A percentile compares a stretch with the other conserved stretches of the same genome.
Evolutionary conservation across 1,284 basidiomycete genomes (phyloP).

Genomic region (Nidula niveotomentosa): DNA sequence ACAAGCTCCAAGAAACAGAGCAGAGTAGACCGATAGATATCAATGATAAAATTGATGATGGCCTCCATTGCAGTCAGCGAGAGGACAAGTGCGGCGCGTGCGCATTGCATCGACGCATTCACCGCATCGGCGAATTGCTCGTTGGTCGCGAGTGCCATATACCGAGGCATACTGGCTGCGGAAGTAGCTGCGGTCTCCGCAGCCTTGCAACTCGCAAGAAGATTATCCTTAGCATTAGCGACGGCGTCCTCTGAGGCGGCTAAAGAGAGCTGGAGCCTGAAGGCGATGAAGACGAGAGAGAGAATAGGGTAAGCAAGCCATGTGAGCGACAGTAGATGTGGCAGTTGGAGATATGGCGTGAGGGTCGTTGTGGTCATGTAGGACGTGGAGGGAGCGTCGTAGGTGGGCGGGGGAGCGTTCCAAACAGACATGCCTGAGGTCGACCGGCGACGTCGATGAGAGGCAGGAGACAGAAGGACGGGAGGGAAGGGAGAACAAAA

Average conservation of each 20-base stretch:
- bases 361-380: constrained; percentile 46
- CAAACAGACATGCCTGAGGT: constrained; percentile 32
- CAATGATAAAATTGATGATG: constrained; percentile 90
- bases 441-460: constrained; percentile 39
- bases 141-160: constrained; percentile 84
- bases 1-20: constrained; percentile 92
- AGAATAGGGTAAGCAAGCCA: constrained; percentile 86
- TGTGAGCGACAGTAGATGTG: constrained; percentile 80
- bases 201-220: constrained; percentile 79
- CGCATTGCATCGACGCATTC: constrained; percentile 77
- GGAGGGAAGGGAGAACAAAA: background rate
- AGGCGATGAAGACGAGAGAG: constrained; percentile 85
- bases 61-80: constrained; percentile 81
- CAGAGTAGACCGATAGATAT: constrained; percentile 89
- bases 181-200: constrained; percentile 82
- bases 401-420: constrained; percentile 51
- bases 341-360: constrained; percentile 81
- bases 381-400: constrained; percentile 41
- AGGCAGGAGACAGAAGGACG: constrained; percentile 11
- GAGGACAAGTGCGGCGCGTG: constrained; percentile 72
- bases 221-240: constrained; percentile 65
- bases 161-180: constrained; percentile 84
- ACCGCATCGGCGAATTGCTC: constrained; percentile 74
- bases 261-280: constrained; percentile 76
- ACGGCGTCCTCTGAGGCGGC: constrained; percentile 68